These are phyloP conservation scores for Oligophagozyma castellii DNA, from an alignment of 1,139 yeast genomes.

Conservation along the genomic window DNA sequence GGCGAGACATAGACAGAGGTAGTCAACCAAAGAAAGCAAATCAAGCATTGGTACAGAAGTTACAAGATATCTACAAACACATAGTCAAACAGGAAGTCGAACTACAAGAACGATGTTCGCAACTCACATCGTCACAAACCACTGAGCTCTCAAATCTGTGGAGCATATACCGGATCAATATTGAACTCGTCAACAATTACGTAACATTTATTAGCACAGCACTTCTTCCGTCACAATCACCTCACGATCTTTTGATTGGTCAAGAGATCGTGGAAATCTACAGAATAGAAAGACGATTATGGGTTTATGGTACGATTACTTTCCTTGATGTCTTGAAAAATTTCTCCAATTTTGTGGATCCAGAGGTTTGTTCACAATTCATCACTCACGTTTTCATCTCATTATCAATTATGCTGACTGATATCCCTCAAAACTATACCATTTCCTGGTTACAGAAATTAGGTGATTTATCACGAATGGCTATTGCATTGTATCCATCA, in stretches of 20 bases:
- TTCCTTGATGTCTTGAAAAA: constrained; percentile 68
- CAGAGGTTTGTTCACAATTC: constrained; percentile 30
- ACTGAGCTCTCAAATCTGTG: constrained; percentile 47
- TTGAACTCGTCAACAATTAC: constrained; percentile 52
- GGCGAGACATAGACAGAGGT: constrained; percentile 10
- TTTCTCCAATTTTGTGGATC: constrained; percentile 38
- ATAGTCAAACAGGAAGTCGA: constrained; percentile 56
- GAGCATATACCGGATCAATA: constrained; percentile 56
- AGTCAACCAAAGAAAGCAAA: constrained; percentile 28
- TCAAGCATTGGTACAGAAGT: constrained; percentile 53
- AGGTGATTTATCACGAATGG: constrained; percentile 73
- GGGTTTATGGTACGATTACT: constrained; percentile 77
- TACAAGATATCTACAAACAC: constrained; percentile 60
- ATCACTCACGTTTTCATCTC: constrained; percentile 29
- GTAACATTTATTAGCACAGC: constrained; percentile 61
- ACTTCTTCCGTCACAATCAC: constrained; percentile 53
- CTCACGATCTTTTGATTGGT: constrained; percentile 30
- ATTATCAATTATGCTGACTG: constrained; percentile 36
- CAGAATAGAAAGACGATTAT: constrained; percentile 62
- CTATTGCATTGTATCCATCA: constrained; percentile 65
- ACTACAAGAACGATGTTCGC: constrained; percentile 52
- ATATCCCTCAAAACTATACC: constrained; percentile 30
- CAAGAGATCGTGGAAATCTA: constrained; percentile 61
- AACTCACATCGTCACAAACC: constrained; percentile 31
- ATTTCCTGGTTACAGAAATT: constrained; percentile 73